phyloP scores from a whole-genome alignment of 1,284 basidiomycete species.

The Mrakiaceae sp. region DNA sequence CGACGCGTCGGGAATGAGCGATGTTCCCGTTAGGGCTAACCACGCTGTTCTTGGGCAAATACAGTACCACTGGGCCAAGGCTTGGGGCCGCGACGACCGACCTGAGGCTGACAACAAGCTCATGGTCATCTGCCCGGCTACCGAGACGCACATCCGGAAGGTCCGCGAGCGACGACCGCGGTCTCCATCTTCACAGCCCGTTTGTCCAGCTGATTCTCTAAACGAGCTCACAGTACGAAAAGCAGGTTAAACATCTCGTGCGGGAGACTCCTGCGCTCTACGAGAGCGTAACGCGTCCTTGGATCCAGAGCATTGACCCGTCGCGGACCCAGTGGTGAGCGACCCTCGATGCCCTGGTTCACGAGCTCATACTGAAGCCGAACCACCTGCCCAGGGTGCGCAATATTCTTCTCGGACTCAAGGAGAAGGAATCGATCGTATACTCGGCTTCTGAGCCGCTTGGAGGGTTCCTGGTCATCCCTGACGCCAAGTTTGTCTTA shows the following conservation, averaged over 20 bases:
- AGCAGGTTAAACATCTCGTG: slow-evolving; percentile 60
- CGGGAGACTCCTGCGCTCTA: slow-evolving; percentile 70
- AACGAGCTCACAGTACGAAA: slow-evolving; percentile 53
- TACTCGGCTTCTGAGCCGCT: slow-evolving; percentile 45
- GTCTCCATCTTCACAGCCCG: not conserved
- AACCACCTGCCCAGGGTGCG: slow-evolving; percentile 51
- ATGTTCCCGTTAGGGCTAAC: not conserved
- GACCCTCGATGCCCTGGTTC: not conserved
- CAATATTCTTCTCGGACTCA: slow-evolving; percentile 67
- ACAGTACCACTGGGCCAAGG: slow-evolving; percentile 35
- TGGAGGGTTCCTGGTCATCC: slow-evolving; percentile 64
- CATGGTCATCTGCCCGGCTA: slow-evolving; percentile 68
- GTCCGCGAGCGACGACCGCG: slow-evolving; percentile 28
- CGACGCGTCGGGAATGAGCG: not conserved
- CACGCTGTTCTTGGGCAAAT: not conserved
- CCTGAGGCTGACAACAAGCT: slow-evolving; percentile 35
- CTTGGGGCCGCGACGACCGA: slow-evolving; percentile 19
- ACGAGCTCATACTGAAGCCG: no score
- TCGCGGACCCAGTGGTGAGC: slow-evolving; percentile 68
- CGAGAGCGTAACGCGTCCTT: slow-evolving; percentile 56
- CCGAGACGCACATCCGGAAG: slow-evolving; percentile 69
- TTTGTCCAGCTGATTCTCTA: not conserved
- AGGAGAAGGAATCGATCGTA: slow-evolving; percentile 72
- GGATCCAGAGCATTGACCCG: slow-evolving; percentile 59
- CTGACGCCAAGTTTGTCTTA: slow-evolving; percentile 64